A percentile compares a stretch with the other conserved stretches of the same genome.
Evolutionary conservation across 345 rosid species (phyloP).

Genomic region (Eucalyptus virginea): DNA sequence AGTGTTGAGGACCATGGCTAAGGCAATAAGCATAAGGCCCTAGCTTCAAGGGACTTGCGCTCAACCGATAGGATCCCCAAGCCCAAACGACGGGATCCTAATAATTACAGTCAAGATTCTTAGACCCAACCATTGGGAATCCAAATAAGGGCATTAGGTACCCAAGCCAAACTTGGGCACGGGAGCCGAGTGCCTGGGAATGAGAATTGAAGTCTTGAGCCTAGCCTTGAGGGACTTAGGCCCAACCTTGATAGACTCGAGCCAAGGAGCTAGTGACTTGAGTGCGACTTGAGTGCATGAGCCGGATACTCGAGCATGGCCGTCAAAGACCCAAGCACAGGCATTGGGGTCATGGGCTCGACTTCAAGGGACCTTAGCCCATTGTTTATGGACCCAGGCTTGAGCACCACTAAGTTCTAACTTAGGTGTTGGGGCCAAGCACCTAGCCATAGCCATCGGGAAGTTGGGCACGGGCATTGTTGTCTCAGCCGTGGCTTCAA

Average conservation of each 20-base stretch:
- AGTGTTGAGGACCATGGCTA: not conserved
- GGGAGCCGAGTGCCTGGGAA: not conserved
- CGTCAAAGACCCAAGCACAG: not conserved
- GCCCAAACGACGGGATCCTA: not conserved
- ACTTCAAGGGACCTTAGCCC: not conserved
- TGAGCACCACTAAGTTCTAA: not conserved
- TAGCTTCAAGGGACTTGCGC: not conserved
- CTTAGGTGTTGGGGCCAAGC: not conserved
- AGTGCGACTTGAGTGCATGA: not conserved
- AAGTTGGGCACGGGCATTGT: not conserved
- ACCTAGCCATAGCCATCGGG: not conserved
- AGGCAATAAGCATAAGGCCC: not conserved
- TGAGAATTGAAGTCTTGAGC: not conserved
- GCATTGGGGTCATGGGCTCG: not conserved
- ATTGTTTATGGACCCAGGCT: accelerated
- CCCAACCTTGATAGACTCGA: not conserved
- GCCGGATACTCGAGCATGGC: not conserved
- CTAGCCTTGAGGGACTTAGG: not conserved
- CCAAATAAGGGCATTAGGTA: not conserved
- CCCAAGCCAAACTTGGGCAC: not conserved
- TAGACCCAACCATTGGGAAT: not conserved
- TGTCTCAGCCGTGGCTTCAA: not conserved
- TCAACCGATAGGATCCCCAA: accelerated
- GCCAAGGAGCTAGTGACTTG: not conserved
- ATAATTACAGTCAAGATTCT: not conserved